These are phyloP conservation scores for Alternaria burnsii DNA, from an alignment of 2,329 filamentous ascomycete genomes.

Conservation along the genomic window DNA sequence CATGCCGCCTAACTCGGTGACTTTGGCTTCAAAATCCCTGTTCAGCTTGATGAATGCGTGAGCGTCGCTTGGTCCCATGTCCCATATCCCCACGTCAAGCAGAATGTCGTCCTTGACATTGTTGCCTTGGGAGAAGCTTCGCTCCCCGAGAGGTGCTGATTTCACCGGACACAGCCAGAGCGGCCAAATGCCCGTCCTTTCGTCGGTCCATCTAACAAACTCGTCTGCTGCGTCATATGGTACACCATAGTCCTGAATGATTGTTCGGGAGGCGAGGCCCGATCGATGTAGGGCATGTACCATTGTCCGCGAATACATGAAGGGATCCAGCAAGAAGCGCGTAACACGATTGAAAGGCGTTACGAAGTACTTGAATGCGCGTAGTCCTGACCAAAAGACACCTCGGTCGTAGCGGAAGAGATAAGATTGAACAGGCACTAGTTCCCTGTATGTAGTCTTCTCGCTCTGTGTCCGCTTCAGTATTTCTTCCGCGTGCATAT, in stretches of 20 bases:
- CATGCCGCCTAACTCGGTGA: slow-evolving; percentile 75
- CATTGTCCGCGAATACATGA: slow-evolving; percentile 69
- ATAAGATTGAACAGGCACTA: slow-evolving; percentile 61
- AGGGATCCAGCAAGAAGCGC: slow-evolving; percentile 66
- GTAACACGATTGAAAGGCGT: slow-evolving; percentile 68
- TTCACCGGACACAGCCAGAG: slow-evolving; percentile 67
- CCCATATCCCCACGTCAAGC: slow-evolving; percentile 74
- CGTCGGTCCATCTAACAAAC: slow-evolving; percentile 63
- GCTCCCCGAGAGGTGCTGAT: slow-evolving; percentile 31
- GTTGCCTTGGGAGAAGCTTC: slow-evolving; percentile 43
- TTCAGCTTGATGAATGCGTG: slow-evolving; percentile 73
- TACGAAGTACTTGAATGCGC: slow-evolving; percentile 68
- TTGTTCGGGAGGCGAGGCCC: slow-evolving; percentile 63
- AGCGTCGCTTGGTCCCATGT: slow-evolving; percentile 68
- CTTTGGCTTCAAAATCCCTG: slow-evolving; percentile 73
- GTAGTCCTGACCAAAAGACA: slow-evolving; percentile 70
- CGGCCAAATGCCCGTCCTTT: slow-evolving; percentile 61
- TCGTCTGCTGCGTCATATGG: slow-evolving; percentile 61
- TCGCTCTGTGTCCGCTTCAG: slow-evolving; percentile 22
- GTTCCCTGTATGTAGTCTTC: slow-evolving; percentile 44
- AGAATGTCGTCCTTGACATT: slow-evolving; percentile 40
- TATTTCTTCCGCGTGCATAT: slow-evolving; percentile 66
- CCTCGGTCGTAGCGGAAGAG: slow-evolving; percentile 71
- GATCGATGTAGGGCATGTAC: slow-evolving; percentile 70
- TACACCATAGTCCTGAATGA: slow-evolving; percentile 70